These are phyloP conservation scores for Hypoxylon perforatum DNA, from an alignment of 495 filamentous ascomycete species.

Conservation along the genomic window DNA sequence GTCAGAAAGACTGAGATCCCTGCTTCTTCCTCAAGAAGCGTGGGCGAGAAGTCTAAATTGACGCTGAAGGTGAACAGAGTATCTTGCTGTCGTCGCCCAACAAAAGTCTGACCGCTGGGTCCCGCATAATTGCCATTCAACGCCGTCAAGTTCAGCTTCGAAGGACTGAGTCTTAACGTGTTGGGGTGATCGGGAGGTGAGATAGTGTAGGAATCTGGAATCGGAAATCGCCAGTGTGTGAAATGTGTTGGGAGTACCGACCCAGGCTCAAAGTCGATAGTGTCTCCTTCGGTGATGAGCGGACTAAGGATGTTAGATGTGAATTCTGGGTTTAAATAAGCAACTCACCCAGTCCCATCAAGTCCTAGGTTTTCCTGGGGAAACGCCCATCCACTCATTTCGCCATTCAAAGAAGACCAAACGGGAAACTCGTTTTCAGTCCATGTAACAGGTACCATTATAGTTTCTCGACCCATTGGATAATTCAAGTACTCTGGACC, in stretches of 20 bases:
- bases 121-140: constrained; percentile 59
- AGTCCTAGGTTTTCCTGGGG: constrained; percentile 44
- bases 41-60: constrained; percentile 54
- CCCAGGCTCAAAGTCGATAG: constrained; percentile 52
- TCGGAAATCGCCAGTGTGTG: constrained; percentile 61
- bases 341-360: constrained; percentile 49
- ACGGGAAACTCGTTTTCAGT: constrained; percentile 51
- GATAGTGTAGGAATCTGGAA: constrained; percentile 50
- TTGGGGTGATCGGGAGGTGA: constrained; percentile 50
- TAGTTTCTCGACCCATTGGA: constrained; percentile 70
- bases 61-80: constrained; percentile 61
- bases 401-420: constrained; percentile 56
- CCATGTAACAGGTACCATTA: constrained; percentile 67
- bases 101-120: constrained; percentile 56
- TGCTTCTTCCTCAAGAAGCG: constrained; percentile 49
- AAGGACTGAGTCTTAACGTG: constrained; percentile 56
- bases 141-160: constrained; percentile 59
- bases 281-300: constrained; percentile 52
- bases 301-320: constrained; percentile 40
- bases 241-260: constrained; percentile 57
- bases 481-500: constrained; percentile 59
- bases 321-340: neutral
- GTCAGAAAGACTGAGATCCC: constrained; percentile 61
- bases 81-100: constrained; percentile 60
- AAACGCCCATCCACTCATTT: constrained; percentile 57